Base-by-base conservation (phyloP, 306 rosid species). In the Cucurbita pepo region DNA sequence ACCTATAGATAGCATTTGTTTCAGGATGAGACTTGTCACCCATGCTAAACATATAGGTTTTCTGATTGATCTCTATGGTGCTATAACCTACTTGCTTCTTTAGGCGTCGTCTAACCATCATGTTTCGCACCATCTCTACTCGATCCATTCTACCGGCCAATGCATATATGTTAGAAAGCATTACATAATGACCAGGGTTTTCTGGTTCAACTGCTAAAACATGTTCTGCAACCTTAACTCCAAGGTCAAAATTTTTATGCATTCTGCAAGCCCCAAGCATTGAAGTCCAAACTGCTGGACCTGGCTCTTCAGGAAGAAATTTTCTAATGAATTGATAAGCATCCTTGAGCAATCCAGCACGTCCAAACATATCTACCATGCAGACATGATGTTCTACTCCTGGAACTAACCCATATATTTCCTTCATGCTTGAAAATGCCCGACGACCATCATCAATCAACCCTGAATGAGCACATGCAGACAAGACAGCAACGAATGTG, bases 401-500 rank as follows among this genome's bases (percentile, higher is more conserved):
- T 5, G 91, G 97, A 71, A 83, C 79, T 30, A 90, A 69, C 41
- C 87, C 93, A 66, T 87, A 83, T 14, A 83, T 89, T 18, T 83
- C 56, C 78, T 58, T 82, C 94, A 93, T 93, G 80, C 81, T 82
- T 56, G 82, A 81, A 79, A 83, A 88, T 9, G 75, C 79, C 69
- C n/a, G 52, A 19, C 85, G 83, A 55, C 96, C 98, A 78, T 88
- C 89, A n/a, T 76, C 74, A 52, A 94, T 79, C 22, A 94, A 79
- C 83, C 98, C 92, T 12, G 96, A 89, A 77, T 90, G 98, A 56
- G 94, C 96, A 77, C 98, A 94, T 63, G 96, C 98, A 1, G 97
- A 81, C 77, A 94, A 77, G 48, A 87, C 88, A 19, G 90, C 89
- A 56, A 94, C 95, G 56, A 90, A 89, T 22, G 96, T 89, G 40